These are phyloP conservation scores for Polyporus arcularius DNA, from an alignment of 768 basidiomycete genomes.

Conservation along the genomic window DNA sequence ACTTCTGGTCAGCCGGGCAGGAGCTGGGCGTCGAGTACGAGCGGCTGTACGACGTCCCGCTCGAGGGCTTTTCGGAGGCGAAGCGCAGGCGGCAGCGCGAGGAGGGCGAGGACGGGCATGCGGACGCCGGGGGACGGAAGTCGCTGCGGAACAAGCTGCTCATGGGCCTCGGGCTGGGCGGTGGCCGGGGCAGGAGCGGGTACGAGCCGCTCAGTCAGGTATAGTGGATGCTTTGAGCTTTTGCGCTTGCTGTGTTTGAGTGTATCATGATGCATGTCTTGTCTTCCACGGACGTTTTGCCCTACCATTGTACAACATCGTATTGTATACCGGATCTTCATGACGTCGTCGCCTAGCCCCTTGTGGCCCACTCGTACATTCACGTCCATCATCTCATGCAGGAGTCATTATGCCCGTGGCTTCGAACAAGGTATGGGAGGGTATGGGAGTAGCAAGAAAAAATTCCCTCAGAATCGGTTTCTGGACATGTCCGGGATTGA, in stretches of 20 bases:
- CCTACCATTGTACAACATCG: neutral
- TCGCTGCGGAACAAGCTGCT: constrained; percentile 52
- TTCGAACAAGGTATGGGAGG: neutral
- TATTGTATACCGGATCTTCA: neutral
- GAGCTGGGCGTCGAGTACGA: constrained; percentile 93
- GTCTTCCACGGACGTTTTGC: neutral
- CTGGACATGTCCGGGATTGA: neutral
- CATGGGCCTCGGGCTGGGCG: constrained; percentile 50
- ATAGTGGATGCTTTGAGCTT: neutral
- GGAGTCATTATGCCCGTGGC: too few relatives aligned
- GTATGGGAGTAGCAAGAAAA: neutral
- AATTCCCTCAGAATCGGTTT: too few relatives aligned
- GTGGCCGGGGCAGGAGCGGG: constrained; percentile 51
- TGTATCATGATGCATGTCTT: neutral
- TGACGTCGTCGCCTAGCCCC: too few relatives aligned
- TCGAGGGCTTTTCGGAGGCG: constrained; percentile 81
- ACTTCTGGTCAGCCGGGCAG: constrained; percentile 90
- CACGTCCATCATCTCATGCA: too few relatives aligned
- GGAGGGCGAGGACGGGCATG: constrained; percentile 59
- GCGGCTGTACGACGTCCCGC: constrained; percentile 83
- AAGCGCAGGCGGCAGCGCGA: constrained; percentile 55
- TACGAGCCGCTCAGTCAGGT: constrained; percentile 71
- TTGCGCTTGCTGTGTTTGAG: neutral
- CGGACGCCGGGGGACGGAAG: constrained; percentile 35
- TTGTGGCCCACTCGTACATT: too few relatives aligned